A percentile compares a stretch with the other conserved stretches of the same genome.
Conservation (phyloP, 2,329 filamentous ascomycete species). For the Ophiosphaerella korrae region DNA sequence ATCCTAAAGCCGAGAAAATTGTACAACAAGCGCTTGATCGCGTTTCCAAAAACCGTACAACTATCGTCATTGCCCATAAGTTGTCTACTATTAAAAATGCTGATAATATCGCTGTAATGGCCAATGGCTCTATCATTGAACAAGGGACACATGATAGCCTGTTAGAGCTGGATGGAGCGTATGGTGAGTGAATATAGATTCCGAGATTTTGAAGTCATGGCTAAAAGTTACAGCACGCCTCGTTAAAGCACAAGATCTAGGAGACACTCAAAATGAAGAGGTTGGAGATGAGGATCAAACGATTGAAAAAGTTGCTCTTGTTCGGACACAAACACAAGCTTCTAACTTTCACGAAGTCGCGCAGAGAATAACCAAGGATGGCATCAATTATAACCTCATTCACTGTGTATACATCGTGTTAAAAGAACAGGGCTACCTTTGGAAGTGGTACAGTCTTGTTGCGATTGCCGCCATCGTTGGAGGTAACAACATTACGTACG, state of each 20-base stretch:
- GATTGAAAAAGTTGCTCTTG: constrained; percentile 22
- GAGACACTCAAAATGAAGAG: constrained; percentile 27
- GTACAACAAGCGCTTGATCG: constrained; percentile 91
- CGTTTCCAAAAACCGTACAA: constrained; percentile 83
- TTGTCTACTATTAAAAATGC: constrained; percentile 91
- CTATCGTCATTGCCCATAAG: constrained; percentile 94
- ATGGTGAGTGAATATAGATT: constrained; percentile 53
- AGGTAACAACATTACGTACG: constrained; percentile 14
- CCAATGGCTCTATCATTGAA: constrained; percentile 79
- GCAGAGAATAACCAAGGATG: constrained; percentile 24
- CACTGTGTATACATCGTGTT: constrained; percentile 33
- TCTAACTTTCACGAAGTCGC: constrained; percentile 28
- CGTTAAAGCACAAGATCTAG: constrained; percentile 56
- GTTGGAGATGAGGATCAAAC: constrained; percentile 19
- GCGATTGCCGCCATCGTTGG: constrained; percentile 39
- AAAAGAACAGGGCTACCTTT: constrained; percentile 44
- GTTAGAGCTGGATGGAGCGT: constrained; percentile 73
- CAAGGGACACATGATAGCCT: constrained; percentile 86
- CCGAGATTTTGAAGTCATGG: neutral
- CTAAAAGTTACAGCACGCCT: constrained; percentile 59
- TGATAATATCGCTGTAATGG: constrained; percentile 94
- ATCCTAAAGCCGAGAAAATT: constrained; percentile 91
- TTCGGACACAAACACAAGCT: constrained; percentile 36
- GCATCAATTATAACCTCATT: constrained; percentile 36
- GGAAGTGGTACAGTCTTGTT: constrained; percentile 40